Evolutionary conservation across 2,329 filamentous ascomycete genomes (phyloP), one percentile per base, ranked within the genome.

Genomic region (Dothideomycetes sp.): DNA sequence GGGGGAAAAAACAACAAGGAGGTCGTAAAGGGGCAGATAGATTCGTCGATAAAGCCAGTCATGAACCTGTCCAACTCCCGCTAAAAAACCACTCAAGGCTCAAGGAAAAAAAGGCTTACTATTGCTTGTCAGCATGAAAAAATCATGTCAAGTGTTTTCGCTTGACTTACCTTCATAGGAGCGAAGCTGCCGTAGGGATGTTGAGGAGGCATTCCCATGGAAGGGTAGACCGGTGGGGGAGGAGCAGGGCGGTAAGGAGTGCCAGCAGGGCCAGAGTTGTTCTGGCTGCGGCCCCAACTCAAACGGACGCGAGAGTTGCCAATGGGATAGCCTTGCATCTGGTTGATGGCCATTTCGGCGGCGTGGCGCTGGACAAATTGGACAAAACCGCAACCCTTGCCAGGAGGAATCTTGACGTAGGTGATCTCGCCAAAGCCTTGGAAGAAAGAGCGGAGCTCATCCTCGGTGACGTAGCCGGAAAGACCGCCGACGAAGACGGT

Each of bases 311-410:
- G 87, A 33, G 89, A 96, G 74, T 98, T 98, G 42, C 91, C 91
- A 57, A 98, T 98, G 17, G 91, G 91, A 63, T 98, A 98, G 47
- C 91, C 91, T 68, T 98, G 91, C 91, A 98, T 98, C 69, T 98
- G 91, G 70, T 98, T 98, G 76, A 98, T 98, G 53, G 91, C 91
- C 91, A 98, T 98, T 70, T 98, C 91, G 11, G 91, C 91, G 39
- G 91, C 91, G 58, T 98, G 91, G 51, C 91, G 87, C 70, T 98
- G 91, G 43, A 98, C 91, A 55, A 98, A 98, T 67, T 98, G 91
- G 45, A 98, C 91, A 60, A 98, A 98, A 44, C 91, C 91, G 59
- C 91, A 98, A 53, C 91, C 91, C 77, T 98, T 98, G 69, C 91
- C 91, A 50, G 91, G 89, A 40, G 91, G 91, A 45, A 98, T 98